Evolutionary conservation across 2,329 filamentous ascomycete species (phyloP).

Genomic region (Ophiostoma sp.): DNA sequence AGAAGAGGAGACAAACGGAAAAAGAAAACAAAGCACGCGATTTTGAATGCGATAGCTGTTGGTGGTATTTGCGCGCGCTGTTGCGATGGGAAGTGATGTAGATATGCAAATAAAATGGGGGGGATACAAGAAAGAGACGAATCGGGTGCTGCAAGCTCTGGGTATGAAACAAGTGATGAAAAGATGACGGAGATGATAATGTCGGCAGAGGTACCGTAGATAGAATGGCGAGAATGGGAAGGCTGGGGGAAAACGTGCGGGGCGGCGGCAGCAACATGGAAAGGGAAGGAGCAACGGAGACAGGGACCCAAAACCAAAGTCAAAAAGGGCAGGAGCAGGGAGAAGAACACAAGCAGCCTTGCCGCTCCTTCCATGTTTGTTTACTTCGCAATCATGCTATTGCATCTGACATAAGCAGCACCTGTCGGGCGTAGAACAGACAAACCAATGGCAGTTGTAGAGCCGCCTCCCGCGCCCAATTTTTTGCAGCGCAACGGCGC

Average conservation of each 20-base stretch:
- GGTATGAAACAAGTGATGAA: not conserved
- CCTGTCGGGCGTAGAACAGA: not conserved
- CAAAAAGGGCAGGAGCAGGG: not conserved
- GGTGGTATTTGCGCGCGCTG: not conserved
- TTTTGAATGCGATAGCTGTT: not conserved
- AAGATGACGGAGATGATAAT: not conserved
- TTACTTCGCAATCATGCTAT: conserved; percentile 26
- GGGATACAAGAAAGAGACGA: not conserved
- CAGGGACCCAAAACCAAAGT: too few species aligned
- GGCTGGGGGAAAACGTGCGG: not conserved
- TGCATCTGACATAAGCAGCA: conserved; percentile 13
- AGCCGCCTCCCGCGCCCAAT: not conserved
- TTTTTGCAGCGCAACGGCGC: not conserved
- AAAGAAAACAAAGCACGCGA: conserved; percentile 2
- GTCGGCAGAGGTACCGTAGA: not conserved
- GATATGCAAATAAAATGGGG: not conserved
- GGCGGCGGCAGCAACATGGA: not conserved
- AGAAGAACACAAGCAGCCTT: not conserved
- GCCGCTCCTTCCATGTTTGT: conserved; percentile 21
- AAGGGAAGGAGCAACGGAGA: not conserved
- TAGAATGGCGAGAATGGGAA: not conserved
- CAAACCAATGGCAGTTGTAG: not conserved
- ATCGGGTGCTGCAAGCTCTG: not conserved
- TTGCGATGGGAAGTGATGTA: not conserved
- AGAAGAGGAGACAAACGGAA: not conserved